These are phyloP conservation scores for Heracleum sosnowskyi DNA, from an alignment of 129 eudicot genomes.

Conservation along the genomic window DNA sequence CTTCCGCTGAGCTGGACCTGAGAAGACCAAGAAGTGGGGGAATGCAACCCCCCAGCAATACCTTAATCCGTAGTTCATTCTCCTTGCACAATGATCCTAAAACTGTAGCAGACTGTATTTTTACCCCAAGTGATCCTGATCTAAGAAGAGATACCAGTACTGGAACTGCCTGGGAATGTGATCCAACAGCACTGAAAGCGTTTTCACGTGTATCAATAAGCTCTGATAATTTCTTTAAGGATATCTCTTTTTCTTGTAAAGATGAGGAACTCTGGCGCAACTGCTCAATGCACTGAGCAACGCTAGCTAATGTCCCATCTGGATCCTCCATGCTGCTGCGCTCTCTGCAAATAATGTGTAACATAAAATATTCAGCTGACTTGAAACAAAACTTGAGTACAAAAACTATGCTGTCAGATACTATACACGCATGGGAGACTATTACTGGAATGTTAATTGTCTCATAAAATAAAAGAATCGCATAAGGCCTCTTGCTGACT, in stretches of 20 bases:
- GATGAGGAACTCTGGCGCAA: conserved; percentile 83
- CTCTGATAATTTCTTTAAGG: conserved; percentile 68
- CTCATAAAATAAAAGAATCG: background rate
- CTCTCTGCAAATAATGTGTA: conserved; percentile 50
- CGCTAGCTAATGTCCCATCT: conserved; percentile 96
- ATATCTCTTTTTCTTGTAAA: conserved; percentile 73
- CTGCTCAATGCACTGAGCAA: conserved; percentile 98
- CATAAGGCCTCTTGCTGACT: background rate
- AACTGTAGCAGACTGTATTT: conserved; percentile 92
- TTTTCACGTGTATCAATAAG: conserved; percentile 84
- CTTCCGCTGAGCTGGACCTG: conserved; percentile 82
- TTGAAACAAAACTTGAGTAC: background rate
- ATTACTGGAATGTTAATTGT: background rate
- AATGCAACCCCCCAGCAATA: conserved; percentile 93
- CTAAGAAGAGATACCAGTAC: conserved; percentile 96
- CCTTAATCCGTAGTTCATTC: conserved; percentile 90
- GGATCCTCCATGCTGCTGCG: conserved; percentile 95
- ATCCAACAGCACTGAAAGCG: conserved; percentile 97
- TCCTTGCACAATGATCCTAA: conserved; percentile 92
- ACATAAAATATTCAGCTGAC: background rate
- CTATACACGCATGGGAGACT: background rate
- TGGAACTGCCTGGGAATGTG: conserved; percentile 99
- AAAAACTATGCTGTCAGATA: background rate
- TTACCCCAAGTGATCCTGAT: conserved; percentile 85
- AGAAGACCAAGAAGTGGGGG: conserved; percentile 96